Evolutionary conservation across 2,329 filamentous ascomycete species (phyloP).

Genomic region (Acephala macrosclerotiorum): DNA sequence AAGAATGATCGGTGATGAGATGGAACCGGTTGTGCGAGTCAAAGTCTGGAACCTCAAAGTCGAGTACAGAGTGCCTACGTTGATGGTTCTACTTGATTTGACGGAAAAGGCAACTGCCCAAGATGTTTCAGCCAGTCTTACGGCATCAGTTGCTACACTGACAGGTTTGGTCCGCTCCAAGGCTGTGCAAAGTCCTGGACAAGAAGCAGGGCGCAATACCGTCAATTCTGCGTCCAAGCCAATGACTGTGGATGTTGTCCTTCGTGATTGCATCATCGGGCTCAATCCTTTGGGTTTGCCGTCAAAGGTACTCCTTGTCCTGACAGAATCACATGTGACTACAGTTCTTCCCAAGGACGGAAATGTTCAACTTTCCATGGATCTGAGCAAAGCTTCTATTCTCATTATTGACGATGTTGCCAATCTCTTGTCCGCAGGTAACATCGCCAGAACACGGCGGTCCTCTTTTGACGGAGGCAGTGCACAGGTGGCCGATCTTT

Average conservation of each 20-base stretch:
- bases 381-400: conserved; percentile 81
- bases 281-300: conserved; percentile 79
- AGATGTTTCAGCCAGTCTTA: conserved; percentile 77
- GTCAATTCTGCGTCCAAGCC: conserved; percentile 54
- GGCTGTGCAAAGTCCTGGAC: conserved; percentile 30
- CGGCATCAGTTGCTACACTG: conserved; percentile 80
- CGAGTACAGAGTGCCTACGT: conserved; percentile 88
- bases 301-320: conserved; percentile 79
- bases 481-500: conserved; percentile 61
- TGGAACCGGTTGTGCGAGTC: conserved; percentile 88
- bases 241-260: conserved; percentile 73
- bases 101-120: conserved; percentile 71
- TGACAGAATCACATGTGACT: conserved; percentile 80
- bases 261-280: conserved; percentile 83
- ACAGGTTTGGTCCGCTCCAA: conserved; percentile 66
- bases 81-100: conserved; percentile 81
- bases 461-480: conserved; percentile 45
- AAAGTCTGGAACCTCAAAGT: conserved; percentile 83
- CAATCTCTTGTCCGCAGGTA: conserved; percentile 45
- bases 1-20: conserved; percentile 90
- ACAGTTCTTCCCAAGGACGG: conserved; percentile 71
- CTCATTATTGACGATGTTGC: conserved; percentile 81
- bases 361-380: conserved; percentile 67
- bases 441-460: conserved; percentile 29
- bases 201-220: conserved; percentile 19